Evolutionary conservation across 768 basidiomycete genomes (phyloP).

Genomic region (Suillus luteus): DNA sequence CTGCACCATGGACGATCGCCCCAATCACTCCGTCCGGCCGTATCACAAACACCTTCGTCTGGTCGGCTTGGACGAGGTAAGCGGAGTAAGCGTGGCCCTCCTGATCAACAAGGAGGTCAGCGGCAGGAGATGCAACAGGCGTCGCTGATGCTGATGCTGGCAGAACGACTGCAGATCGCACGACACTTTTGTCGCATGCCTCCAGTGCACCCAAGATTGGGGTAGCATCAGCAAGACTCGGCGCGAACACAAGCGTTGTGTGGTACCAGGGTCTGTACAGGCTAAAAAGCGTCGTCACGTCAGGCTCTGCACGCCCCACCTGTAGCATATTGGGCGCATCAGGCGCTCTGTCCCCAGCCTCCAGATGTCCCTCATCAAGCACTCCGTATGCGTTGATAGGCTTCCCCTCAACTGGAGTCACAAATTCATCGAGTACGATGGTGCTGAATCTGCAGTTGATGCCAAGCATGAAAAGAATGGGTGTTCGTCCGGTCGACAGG

Average conservation of each 20-base stretch:
- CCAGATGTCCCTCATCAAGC: constrained; percentile 23
- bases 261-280: constrained; percentile 30
- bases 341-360: constrained; percentile 50
- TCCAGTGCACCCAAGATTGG: not conserved
- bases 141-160: not conserved
- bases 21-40: constrained; percentile 47
- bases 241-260: constrained; percentile 34
- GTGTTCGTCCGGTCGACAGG: not conserved
- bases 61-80: constrained; percentile 36
- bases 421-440: constrained; percentile 25
- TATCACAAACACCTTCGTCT: constrained; percentile 35
- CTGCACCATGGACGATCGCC: constrained; percentile 31
- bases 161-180: constrained; percentile 11
- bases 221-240: constrained; percentile 11
- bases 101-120: constrained; percentile 36
- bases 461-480: constrained; percentile 20
- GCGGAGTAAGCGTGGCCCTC: constrained; percentile 38
- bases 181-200: not conserved
- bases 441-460: constrained; percentile 30
- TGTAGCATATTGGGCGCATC: constrained; percentile 39
- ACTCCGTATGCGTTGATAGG: constrained; percentile 9
- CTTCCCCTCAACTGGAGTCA: constrained; percentile 13
- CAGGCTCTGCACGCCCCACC: constrained; percentile 1
- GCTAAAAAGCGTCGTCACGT: constrained; percentile 27
- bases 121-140: constrained; percentile 6